These are phyloP conservation scores for Abrus pulchellus DNA, from an alignment of 306 rosid species.

Conservation along the genomic window DNA sequence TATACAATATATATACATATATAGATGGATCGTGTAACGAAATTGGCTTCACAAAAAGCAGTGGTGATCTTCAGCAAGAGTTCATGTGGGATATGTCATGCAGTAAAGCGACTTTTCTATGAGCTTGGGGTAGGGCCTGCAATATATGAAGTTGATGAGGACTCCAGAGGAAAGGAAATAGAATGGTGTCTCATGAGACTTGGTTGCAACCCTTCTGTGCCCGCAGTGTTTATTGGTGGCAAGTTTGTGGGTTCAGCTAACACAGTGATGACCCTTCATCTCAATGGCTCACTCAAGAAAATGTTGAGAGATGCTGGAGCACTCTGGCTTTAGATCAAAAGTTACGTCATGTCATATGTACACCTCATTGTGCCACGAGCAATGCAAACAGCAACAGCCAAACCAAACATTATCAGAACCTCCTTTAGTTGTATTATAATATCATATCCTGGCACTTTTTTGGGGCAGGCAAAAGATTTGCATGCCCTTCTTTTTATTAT, in stretches of 20 bases:
- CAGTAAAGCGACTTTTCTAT: slow-evolving; percentile 85
- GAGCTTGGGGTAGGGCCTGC: slow-evolving; percentile 94
- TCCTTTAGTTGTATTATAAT: too few species aligned
- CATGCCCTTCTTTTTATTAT: background rate
- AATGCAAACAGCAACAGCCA: too few species aligned
- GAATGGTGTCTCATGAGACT: slow-evolving; percentile 84
- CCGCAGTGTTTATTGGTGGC: slow-evolving; percentile 92
- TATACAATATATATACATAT: background rate
- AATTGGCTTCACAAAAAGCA: slow-evolving; percentile 82
- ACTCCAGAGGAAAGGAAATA: slow-evolving; percentile 77
- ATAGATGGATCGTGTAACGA: slow-evolving; percentile 74
- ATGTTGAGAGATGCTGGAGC: slow-evolving; percentile 96
- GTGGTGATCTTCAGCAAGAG: slow-evolving; percentile 99
- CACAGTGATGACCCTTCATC: slow-evolving; percentile 85
- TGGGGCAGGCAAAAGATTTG: background rate
- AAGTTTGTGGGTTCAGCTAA: slow-evolving; percentile 82
- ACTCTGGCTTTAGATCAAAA: slow-evolving; percentile 59
- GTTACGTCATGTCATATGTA: too few species aligned
- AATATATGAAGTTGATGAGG: slow-evolving; percentile 84
- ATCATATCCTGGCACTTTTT: background rate
- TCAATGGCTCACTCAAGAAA: slow-evolving; percentile 82
- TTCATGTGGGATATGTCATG: slow-evolving; percentile 96
- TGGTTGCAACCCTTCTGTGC: slow-evolving; percentile 91
- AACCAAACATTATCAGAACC: too few species aligned
- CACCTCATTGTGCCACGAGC: too few species aligned